phyloP scores from a whole-genome alignment of 305 asterid genomes.

The Fraxinus baroniana region DNA sequence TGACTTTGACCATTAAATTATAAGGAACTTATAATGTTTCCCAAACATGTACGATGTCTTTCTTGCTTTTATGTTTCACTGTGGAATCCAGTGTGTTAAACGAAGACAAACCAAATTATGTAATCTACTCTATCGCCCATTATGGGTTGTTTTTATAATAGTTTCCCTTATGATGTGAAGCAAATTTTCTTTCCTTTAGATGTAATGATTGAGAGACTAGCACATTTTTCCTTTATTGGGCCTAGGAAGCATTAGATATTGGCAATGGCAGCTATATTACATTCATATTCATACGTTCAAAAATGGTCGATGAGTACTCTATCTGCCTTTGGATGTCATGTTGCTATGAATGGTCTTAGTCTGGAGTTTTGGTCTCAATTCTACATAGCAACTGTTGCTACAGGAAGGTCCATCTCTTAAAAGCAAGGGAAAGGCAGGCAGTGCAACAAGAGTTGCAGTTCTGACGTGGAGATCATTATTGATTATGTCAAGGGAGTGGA shows the following conservation, averaged over 20 bases:
- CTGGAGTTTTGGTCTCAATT: background rate
- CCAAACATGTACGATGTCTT: background rate
- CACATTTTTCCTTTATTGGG: background rate
- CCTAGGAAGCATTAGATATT: constrained; percentile 2
- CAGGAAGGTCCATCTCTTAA: constrained; percentile 89
- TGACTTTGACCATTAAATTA: background rate
- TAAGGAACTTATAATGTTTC: background rate
- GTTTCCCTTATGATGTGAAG: background rate
- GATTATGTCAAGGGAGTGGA: constrained; percentile 99
- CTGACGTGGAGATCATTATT: constrained; percentile 93
- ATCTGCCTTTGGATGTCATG: background rate
- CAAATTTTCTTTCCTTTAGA: background rate
- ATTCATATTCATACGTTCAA: background rate
- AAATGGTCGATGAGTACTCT: background rate
- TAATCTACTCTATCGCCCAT: background rate
- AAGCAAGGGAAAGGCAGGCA: constrained; percentile 81
- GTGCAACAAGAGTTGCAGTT: constrained; percentile 60
- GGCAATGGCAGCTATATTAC: background rate
- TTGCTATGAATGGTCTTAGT: background rate
- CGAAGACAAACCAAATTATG: background rate
- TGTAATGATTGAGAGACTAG: background rate
- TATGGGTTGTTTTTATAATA: background rate
- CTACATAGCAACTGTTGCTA: constrained; percentile 21
- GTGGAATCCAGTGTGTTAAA: background rate
- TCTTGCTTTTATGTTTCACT: background rate